phyloP scores from a whole-genome alignment of 371 early-diverging fungal species.

The Zychaea mexicana region DNA sequence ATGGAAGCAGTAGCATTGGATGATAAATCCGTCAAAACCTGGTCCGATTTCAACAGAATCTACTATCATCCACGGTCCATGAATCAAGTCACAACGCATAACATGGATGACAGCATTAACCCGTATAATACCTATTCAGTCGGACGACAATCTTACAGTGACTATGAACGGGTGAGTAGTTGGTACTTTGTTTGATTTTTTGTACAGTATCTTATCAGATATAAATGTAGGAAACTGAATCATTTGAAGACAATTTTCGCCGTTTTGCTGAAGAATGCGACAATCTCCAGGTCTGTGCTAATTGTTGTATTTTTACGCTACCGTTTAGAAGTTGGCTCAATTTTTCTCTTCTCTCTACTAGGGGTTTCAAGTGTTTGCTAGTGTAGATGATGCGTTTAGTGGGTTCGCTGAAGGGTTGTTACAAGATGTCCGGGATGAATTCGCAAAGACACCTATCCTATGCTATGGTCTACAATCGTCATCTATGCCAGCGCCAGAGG shows the following conservation, averaged over 20 bases:
- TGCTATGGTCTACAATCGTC: conserved; percentile 59
- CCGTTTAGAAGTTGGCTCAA: too few relatives aligned
- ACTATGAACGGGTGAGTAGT: conserved; percentile 53
- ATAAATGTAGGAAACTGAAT: conserved; percentile 41
- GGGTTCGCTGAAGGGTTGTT: conserved; percentile 71
- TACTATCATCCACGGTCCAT: conserved; percentile 79
- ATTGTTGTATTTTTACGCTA: too few relatives aligned
- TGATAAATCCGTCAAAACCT: conserved; percentile 55
- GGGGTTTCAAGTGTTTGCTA: conserved; percentile 82
- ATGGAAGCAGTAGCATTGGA: conserved; percentile 19
- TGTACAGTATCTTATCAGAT: neutral
- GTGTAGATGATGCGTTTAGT: conserved; percentile 76
- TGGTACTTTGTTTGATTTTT: neutral
- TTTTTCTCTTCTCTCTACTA: conserved; percentile 18
- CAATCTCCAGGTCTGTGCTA: conserved; percentile 64
- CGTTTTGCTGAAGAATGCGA: conserved; percentile 88
- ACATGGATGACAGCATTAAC: conserved; percentile 64
- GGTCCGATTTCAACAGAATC: conserved; percentile 84
- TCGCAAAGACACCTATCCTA: conserved; percentile 70
- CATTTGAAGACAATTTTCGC: conserved; percentile 80
- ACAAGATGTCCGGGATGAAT: conserved; percentile 76
- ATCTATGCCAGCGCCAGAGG: conserved; percentile 26
- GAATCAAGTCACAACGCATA: conserved; percentile 60
- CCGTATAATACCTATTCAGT: conserved; percentile 76
- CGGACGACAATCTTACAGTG: conserved; percentile 69